Evolutionary conservation across 2,329 filamentous ascomycete species (phyloP).

Genomic region (Macroventuria anomochaeta): DNA sequence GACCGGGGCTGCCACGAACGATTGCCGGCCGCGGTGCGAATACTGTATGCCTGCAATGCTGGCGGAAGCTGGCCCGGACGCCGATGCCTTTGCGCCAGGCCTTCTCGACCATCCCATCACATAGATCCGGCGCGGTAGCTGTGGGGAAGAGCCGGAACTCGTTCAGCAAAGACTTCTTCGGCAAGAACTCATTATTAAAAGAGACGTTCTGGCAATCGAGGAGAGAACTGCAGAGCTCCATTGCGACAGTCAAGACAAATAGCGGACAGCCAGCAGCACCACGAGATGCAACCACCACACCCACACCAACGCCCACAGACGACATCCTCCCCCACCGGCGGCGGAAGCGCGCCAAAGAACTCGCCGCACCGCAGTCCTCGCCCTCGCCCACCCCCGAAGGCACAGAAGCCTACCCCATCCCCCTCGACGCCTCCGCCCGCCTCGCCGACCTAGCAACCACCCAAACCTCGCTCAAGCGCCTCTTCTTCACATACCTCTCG

Average conservation of each 20-base stretch:
- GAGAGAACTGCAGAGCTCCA: conserved; percentile 42
- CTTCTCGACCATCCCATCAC: conserved; percentile 37
- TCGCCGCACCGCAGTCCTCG: conserved; percentile 19
- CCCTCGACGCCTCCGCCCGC: conserved; percentile 67
- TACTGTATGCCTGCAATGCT: conserved; percentile 44
- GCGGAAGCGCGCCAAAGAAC: conserved; percentile 39
- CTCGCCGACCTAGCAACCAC: conserved; percentile 64
- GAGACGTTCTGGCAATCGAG: conserved; percentile 40
- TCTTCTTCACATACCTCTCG: conserved; percentile 81
- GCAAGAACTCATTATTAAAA: conserved; percentile 45
- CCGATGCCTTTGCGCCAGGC: conserved; percentile 31
- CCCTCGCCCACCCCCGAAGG: conserved; percentile 17
- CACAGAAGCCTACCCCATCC: conserved; percentile 42
- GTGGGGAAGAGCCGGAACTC: conserved; percentile 38
- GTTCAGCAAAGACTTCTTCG: conserved; percentile 50
- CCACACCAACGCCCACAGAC: conserved; percentile 18
- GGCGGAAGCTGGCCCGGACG: conserved; percentile 36
- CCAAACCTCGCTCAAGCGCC: conserved; percentile 65
- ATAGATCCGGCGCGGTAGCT: conserved; percentile 39
- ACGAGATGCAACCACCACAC: conserved; percentile 4
- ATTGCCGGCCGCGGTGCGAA: conserved; percentile 38
- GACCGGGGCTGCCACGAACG: conserved; percentile 40
- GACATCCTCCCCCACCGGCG: conserved; percentile 46
- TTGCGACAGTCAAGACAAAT: conserved; percentile 22
- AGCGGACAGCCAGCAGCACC: conserved; percentile 15